Evolutionary conservation across 1,284 basidiomycete genomes (phyloP), one percentile per base, ranked within the genome.

Genomic region (Thelephora terrestris): DNA sequence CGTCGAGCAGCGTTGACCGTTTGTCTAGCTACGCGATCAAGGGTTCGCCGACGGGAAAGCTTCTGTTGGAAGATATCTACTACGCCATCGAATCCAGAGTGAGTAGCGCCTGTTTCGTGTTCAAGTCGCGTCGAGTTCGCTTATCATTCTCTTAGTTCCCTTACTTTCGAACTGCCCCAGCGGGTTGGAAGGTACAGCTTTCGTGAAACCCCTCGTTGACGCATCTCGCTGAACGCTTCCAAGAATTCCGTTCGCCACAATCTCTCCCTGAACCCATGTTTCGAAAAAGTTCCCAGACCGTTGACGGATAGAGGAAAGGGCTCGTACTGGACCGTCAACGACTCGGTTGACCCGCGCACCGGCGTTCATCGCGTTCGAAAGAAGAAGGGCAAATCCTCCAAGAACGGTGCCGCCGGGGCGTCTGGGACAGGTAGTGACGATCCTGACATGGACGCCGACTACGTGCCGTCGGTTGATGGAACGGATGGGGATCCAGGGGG

Each of bases 231-330:
- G 17, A 14, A 25, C 27, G 38, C 49, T 52, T 38, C 45, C 36
- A 36, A 96, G 84, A 95, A 95, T 64, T 95, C 92, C 37, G 91
- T 96, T 55, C 83, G 92, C 44, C 92, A 95, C 68, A 95, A 94
- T 58, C 75, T 96, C 18, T 93, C 90, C 7, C 75, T 95, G 53
- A 95, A 95, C 63, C 90, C 91, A 53, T 93, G 90, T 58, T 94
- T 94, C 62, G 84, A 92, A 64, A 93, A 93, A 64, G 86, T 93
- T 10, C 81, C 91, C 1, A 80, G 91, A 17, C 89, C 91, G 14
- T 73, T 91, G 48, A 91, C 90, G 16, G 91, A 93, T 58, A 81
- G 87, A 47, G 86, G 86, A 46, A 90, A 90, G 60, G 86, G 86
- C 21, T 89, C 86, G 0, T 90, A 90, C 58, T 90, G 86, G 86